A percentile compares a stretch with the other conserved stretches of the same genome.
These are phyloP conservation scores for Globisporangium lucens DNA, from an alignment of 352 stramenopile genomes.

Conservation along the genomic window DNA sequence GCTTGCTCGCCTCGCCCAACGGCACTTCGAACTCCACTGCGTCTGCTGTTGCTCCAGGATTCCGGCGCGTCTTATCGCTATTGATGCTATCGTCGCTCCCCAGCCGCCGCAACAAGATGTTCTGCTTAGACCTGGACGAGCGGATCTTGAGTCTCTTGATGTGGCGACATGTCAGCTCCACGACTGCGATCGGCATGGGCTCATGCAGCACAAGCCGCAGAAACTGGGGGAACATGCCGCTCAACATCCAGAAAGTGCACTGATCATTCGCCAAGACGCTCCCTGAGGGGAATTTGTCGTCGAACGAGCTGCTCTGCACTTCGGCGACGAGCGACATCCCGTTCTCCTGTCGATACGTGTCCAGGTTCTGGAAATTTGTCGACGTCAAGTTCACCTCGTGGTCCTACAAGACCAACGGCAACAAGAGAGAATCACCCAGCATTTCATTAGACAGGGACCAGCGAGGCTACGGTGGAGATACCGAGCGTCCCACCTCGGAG, in stretches of 20 bases:
- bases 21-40: slow-evolving; percentile 32
- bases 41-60: not conserved
- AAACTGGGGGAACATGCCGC: slow-evolving; percentile 71
- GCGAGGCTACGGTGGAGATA: no score
- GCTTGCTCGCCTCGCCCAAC: slow-evolving; percentile 35
- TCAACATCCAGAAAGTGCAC: slow-evolving; percentile 64
- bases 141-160: slow-evolving; percentile 58
- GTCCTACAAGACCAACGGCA: slow-evolving; percentile 25
- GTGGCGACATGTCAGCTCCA: slow-evolving; percentile 74
- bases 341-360: slow-evolving; percentile 39
- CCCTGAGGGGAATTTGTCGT: slow-evolving; percentile 38
- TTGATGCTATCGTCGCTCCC: slow-evolving; percentile 2
- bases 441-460: no score
- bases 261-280: slow-evolving; percentile 58
- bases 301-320: slow-evolving; percentile 63
- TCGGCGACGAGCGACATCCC: slow-evolving; percentile 47
- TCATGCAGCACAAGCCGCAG: slow-evolving; percentile 61
- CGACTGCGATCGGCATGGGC: slow-evolving; percentile 41
- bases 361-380: slow-evolving; percentile 33
- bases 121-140: slow-evolving; percentile 29
- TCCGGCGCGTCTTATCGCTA: slow-evolving; percentile 8
- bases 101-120: slow-evolving; percentile 16
- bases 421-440: not conserved
- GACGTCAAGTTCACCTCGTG: slow-evolving; percentile 50
- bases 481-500: slow-evolving; percentile 29